Base-by-base conservation (phyloP, 257 asterid genomes). In the Verbascum thapsus region DNA sequence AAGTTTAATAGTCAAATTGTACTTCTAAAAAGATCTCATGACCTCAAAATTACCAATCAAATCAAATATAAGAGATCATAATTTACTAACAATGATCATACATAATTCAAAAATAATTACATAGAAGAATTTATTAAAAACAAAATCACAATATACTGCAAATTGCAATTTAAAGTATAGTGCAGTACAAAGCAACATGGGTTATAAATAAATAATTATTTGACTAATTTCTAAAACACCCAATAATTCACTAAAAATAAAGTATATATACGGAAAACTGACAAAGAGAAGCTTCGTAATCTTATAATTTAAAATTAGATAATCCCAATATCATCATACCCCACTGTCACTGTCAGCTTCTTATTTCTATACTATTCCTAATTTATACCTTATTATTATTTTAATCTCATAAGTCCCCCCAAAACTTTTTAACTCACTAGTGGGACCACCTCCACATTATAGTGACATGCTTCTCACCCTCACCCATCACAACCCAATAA, bases 301-400 rank as follows among this genome's bases (percentile, higher is more conserved):
- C 20, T 8, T 3, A 12, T 20, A 18, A 18, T 48, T 42, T 38
- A 17, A 50, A 19, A 51, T 57, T 57, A 60, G 15, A 10, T 13
- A 23, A 44, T 61, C 43, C 53, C 66, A 40, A 61, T 20, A 60
- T 40, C 11, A 60, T 26, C 53, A 43, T 45, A 22, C 54, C 26
- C 20, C 8, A 42, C 65, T 12, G 30, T 56, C 47, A 35, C 3
- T 17, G 16, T 10, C 17, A 35, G 23, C 8, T 37, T 10, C 15
- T 13, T n/a, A 6, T 3, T 19, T 58, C 3, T 23, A 18, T 39
- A 16, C 23, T 26, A 57, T 57, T 39, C 17, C 15, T 18, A 3
- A 30, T 30, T 53, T 18, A 20, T 38, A 57, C 49, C 37, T 38
- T 39, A 40, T 57, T 18, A 39, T 8, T 19, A 57, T 19, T 32